Evolutionary conservation across 2,329 filamentous ascomycete species (phyloP), one percentile per base, ranked within the genome.

Genomic region (Diaporthe sp.): DNA sequence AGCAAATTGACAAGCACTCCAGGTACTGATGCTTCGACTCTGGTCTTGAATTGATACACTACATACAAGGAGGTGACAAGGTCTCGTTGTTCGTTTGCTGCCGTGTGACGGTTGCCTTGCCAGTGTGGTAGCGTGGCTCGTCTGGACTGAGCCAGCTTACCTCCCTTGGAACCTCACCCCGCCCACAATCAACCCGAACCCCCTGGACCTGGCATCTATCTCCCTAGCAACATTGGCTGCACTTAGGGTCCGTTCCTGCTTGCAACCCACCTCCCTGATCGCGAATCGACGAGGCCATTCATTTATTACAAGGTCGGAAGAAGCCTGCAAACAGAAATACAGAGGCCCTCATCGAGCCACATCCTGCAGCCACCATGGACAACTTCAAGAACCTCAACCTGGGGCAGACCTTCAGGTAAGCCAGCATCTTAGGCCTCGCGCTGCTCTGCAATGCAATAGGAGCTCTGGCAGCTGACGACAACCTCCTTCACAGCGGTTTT

Each of bases 331-430:
- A 10, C 27, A 71, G 27, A 13, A 65, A n/a, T 27, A 2, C 55
- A 53, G 30, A 59, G 51, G 9, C 19, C 25, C 30, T 50, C 22
- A 42, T 50, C 51, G 35, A 71, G 35, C 9, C 32, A 30, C 61
- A 58, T 27, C 19, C 35, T 22, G 35, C 25, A 44, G 25, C 13
- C 72, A 82, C 77, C 73, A 91, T 90, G 89, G 89, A 91, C 79
- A 84, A 83, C 77, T 91, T 91, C 85, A 90, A 89, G 81, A 89
- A 85, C 78, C 84, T 91, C 73, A 89, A 85, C 78, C 84, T 91
- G 74, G 86, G 88, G 80, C 90, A 88, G 81, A 87, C 85, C 81
- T 81, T 91, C 80, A 88, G 85, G 89, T 91, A 84, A 73, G 85
- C 72, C 72, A 71, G 75, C 75, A 69, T 17, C 8, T 37, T 73